Conservation (phyloP, 257 asterid species). For the Primulina tabacum region DNA sequence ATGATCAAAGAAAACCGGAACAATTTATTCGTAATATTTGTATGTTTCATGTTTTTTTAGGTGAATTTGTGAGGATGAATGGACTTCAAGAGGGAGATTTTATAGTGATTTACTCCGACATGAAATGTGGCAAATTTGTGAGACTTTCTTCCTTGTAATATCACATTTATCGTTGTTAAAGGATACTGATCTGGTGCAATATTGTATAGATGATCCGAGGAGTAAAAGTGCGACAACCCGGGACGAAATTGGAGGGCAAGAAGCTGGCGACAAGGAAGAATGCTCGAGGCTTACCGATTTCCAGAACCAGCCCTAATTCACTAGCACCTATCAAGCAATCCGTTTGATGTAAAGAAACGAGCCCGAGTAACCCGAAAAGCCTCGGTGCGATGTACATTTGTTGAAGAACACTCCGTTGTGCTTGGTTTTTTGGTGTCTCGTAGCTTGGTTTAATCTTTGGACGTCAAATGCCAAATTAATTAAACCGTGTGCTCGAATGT, state of each 20-base stretch:
- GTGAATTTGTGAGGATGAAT: slow-evolving; percentile 60
- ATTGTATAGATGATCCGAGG: slow-evolving; percentile 83
- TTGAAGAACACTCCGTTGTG: neutral
- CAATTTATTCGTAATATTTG: neutral
- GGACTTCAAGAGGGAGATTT: slow-evolving; percentile 73
- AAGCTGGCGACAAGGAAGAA: slow-evolving; percentile 60
- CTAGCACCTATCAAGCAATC: slow-evolving; percentile 42
- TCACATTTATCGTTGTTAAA: neutral
- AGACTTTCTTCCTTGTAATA: slow-evolving; percentile 8
- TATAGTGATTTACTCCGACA: slow-evolving; percentile 59
- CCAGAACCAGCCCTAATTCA: slow-evolving; percentile 37
- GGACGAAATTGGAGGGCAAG: slow-evolving; percentile 56
- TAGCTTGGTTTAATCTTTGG: neutral
- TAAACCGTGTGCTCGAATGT: neutral
- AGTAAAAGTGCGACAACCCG: slow-evolving; percentile 72
- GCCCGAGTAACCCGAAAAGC: neutral
- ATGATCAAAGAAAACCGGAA: neutral
- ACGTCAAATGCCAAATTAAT: neutral
- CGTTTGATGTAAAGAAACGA: slow-evolving; percentile 27
- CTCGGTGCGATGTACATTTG: neutral
- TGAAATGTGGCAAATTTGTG: slow-evolving; percentile 83
- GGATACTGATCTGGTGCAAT: neutral
- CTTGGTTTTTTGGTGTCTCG: neutral
- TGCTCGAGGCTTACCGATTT: slow-evolving; percentile 37
- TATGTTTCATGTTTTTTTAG: slow-evolving; percentile 23